Base-by-base conservation (phyloP, 257 asterid species). In the Leonotis leonurus region DNA sequence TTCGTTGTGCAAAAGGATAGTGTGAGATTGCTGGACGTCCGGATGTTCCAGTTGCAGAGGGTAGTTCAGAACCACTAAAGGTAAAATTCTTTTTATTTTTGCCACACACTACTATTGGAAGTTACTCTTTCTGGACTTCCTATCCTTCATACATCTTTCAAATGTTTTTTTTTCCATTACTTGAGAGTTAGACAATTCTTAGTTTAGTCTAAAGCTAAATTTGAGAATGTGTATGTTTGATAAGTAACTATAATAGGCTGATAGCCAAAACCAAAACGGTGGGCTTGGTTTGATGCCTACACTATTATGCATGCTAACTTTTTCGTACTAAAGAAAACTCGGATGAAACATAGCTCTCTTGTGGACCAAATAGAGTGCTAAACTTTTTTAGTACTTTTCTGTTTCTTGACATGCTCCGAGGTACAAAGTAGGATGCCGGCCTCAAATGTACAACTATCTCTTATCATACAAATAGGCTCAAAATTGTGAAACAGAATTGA, bases 21-120 rank as follows among this genome's bases (percentile, higher is more conserved):
- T 87, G 99, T 84, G 99, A 89, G 90, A 79, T 86, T 59, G 97
- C 95, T 87, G 97, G 97, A 81, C 73, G 73, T 79, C 81, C 94
- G 18, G 94, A 82, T 70, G 36, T 79, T 64, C 99, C 97, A 17
- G 97, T 93, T 33, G 95, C 97, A 3, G 89, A 89, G 80, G 99
- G 99, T 67, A 84, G 86, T 75, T 56, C 56, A 14, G 92, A 79
- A 78, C 82, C 97, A 48, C 69, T 93, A 63, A 93, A 87, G 99
- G 99, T 93, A 83, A 71, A 40, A 10, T 3, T 26, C 6, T 4
- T 49, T 57, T 33, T 39, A 8, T 48, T 17, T 1, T 48, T 41
- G 17, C 41, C 35, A 32, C 8, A 22, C 2, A 22, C 3, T 25
- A 27, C 30, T 40, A 3, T 35, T 56, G 26, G 58, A 44, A 50